A percentile compares a stretch with the other conserved stretches of the same genome.
These are phyloP conservation scores for Nitzschia sp. DNA, from an alignment of 108 stramenopile species.

Conservation along the genomic window DNA sequence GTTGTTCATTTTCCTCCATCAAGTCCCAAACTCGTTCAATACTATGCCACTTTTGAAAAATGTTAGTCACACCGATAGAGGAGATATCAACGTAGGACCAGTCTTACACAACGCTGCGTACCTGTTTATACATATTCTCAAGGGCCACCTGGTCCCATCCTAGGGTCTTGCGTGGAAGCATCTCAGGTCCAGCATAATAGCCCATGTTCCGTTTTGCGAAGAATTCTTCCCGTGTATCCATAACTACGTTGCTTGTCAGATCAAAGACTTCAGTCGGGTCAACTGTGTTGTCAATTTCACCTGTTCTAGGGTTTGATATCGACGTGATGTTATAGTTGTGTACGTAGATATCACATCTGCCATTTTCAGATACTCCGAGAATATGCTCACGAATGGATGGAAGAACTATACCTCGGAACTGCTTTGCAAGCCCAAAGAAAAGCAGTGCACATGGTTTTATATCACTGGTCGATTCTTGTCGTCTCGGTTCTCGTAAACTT, in stretches of 20 bases:
- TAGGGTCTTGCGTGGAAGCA: not conserved
- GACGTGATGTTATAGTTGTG: conserved; percentile 26
- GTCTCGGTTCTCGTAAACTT: too few species aligned
- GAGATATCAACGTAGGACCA: too few species aligned
- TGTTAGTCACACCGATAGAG: conserved; percentile 16
- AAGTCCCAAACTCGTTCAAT: conserved; percentile 31
- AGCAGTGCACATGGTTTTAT: conserved; percentile 32
- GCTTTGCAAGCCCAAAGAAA: conserved; percentile 36
- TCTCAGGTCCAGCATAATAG: not conserved
- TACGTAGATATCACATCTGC: conserved; percentile 39
- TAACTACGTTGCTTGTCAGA: not conserved
- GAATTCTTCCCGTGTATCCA: not conserved
- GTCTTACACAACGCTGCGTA: conserved; percentile 24
- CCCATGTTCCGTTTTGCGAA: conserved; percentile 1
- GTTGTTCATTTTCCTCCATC: conserved; percentile 12
- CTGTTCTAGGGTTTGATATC: not conserved
- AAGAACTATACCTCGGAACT: conserved; percentile 32
- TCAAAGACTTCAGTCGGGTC: not conserved
- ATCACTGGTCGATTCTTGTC: not conserved
- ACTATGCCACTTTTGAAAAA: conserved; percentile 32
- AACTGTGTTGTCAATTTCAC: conserved; percentile 5
- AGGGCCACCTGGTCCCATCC: not conserved
- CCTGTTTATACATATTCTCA: not conserved
- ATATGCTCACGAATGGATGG: conserved; percentile 38
- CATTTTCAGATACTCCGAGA: conserved; percentile 36